These are phyloP conservation scores for Fibroporia radiculosa DNA, from an alignment of 768 basidiomycete species.

Conservation along the genomic window DNA sequence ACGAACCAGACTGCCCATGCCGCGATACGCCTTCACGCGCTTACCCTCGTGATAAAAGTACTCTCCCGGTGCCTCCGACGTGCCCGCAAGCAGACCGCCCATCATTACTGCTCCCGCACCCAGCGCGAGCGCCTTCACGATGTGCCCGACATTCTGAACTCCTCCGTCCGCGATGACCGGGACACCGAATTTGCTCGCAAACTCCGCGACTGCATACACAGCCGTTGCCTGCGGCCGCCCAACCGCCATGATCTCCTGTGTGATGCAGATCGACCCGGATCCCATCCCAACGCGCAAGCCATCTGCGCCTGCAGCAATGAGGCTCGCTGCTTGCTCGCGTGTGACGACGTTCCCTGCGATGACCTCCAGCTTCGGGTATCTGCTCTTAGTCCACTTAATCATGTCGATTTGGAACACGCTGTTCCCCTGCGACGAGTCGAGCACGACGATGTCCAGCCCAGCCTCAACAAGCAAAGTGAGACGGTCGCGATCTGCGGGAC, in stretches of 20 bases:
- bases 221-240: constrained; percentile 97
- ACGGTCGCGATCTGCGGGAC: constrained; percentile 79
- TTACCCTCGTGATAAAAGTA: constrained; percentile 99
- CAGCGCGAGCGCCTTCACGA: constrained; percentile 91
- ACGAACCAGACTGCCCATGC: constrained; percentile 88
- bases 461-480: constrained; percentile 84
- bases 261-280: constrained; percentile 97
- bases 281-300: constrained; percentile 98
- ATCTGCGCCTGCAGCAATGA: constrained; percentile 93
- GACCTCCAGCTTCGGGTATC: constrained; percentile 81
- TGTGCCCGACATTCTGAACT: constrained; percentile 90
- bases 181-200: constrained; percentile 86
- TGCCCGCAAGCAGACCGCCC: constrained; percentile 93
- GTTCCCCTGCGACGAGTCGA: constrained; percentile 97
- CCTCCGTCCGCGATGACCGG: constrained; percentile 98
- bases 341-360: constrained; percentile 98
- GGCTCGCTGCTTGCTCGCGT: constrained; percentile 89
- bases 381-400: constrained; percentile 87
- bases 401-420: constrained; percentile 91
- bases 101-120: constrained; percentile 99
- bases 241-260: constrained; percentile 99
- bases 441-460: constrained; percentile 88
- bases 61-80: constrained; percentile 95
- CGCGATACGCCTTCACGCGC: constrained; percentile 97
- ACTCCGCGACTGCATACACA: constrained; percentile 95